Conservation (phyloP, 2,329 filamentous ascomycete genomes). For the Pestalotiopsis sp. region DNA sequence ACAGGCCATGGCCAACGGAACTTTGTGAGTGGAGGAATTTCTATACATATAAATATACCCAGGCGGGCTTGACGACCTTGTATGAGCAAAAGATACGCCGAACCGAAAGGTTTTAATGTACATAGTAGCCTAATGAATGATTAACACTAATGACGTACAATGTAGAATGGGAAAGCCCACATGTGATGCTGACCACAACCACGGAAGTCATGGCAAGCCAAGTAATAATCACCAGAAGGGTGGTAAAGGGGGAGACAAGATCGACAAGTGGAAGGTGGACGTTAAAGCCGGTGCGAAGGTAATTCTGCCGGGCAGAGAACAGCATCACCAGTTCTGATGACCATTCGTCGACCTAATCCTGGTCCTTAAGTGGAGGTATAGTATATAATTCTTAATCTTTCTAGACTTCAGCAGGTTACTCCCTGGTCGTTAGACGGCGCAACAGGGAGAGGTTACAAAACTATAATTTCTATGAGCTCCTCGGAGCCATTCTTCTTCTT, state of each 20-base stretch:
- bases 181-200: constrained; percentile 1
- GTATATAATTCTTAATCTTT: neutral
- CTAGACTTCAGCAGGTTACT: neutral
- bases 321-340: neutral
- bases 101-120: neutral
- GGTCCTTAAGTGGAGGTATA: neutral
- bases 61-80: neutral
- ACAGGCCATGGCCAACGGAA: constrained; percentile 28
- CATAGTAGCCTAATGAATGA: constrained; percentile 1
- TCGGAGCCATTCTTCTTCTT: too few relatives aligned
- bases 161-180: constrained; percentile 4
- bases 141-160: neutral
- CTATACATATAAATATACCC: neutral
- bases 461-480: too few relatives aligned
- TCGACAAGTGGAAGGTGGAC: neutral
- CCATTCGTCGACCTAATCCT: neutral
- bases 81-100: neutral
- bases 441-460: too few relatives aligned
- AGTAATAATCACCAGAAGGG: neutral
- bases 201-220: neutral
- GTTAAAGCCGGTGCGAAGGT: neutral
- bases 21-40: constrained; percentile 5
- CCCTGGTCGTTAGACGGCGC: neutral
- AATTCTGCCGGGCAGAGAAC: neutral
- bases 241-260: neutral